Conservation (phyloP, 2,329 filamentous ascomycete genomes). For the Xylariaceae sp. region DNA sequence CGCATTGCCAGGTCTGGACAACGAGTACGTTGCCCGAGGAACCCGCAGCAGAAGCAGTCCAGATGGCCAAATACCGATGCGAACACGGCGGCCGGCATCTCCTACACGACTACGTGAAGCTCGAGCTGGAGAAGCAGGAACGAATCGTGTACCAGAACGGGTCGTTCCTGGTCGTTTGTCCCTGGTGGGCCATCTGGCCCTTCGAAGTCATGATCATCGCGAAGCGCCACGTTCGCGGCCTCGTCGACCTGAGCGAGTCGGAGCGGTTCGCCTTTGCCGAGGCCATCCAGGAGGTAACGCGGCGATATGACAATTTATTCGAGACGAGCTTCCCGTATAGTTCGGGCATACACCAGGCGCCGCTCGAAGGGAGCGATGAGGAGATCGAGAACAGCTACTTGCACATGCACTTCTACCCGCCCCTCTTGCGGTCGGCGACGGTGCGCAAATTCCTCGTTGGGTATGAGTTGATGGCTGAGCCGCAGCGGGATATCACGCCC, state of each 20-base stretch:
- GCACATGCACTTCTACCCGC: conserved; percentile 97
- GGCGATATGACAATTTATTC: conserved; percentile 93
- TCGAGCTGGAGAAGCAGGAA: conserved; percentile 78
- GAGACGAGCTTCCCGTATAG: conserved; percentile 96
- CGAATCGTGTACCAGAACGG: conserved; percentile 85
- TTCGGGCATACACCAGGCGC: conserved; percentile 94
- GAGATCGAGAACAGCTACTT: conserved; percentile 86
- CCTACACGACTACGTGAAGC: conserved; percentile 76
- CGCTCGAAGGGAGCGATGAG: conserved; percentile 71
- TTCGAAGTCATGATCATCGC: conserved; percentile 90
- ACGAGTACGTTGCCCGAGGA: conserved; percentile 89
- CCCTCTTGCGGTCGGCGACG: conserved; percentile 83
- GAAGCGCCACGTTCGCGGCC: conserved; percentile 74
- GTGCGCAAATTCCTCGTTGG: conserved; percentile 96
- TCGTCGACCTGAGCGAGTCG: conserved; percentile 70
- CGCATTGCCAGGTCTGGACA: conserved; percentile 95
- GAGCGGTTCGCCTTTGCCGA: conserved; percentile 76
- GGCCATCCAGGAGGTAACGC: conserved; percentile 78
- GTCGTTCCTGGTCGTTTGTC: conserved; percentile 79
- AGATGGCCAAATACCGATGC: conserved; percentile 71
- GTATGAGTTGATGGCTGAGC: conserved; percentile 93
- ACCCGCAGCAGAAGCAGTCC: conserved; percentile 69
- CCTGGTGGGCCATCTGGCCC: conserved; percentile 98
- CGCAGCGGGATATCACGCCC: conserved; percentile 96
- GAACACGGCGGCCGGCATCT: conserved; percentile 71